phyloP scores from a whole-genome alignment of 2,329 filamentous ascomycete genomes.

The Aspergillus udagawae region DNA sequence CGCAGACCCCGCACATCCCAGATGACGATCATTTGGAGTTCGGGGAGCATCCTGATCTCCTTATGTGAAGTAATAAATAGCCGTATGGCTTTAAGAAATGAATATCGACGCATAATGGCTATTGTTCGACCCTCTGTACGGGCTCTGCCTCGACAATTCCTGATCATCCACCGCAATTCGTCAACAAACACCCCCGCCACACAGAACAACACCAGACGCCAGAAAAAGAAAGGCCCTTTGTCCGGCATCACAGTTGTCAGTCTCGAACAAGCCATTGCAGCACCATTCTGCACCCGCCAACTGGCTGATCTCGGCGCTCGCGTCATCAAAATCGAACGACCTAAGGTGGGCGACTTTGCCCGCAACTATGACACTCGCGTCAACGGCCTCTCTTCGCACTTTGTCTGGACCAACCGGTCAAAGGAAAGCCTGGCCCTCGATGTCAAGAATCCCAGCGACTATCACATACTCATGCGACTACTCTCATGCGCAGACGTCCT shows the following conservation, averaged over 20 bases:
- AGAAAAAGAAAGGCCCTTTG: conserved; percentile 22
- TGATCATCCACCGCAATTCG: conserved; percentile 3
- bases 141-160: neutral
- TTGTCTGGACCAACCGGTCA: conserved; percentile 54
- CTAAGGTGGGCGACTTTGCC: conserved; percentile 51
- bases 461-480: conserved; percentile 42
- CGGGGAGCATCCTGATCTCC: neutral
- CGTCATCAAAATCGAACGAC: conserved; percentile 54
- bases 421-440: conserved; percentile 53
- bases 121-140: neutral
- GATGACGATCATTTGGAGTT: neutral
- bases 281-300: conserved; percentile 53
- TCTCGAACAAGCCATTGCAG: conserved; percentile 53
- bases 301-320: conserved; percentile 52
- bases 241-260: conserved; percentile 50
- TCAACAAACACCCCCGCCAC: neutral
- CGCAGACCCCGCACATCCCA: neutral
- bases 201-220: neutral
- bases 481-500: conserved; percentile 48
- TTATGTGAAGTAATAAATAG: neutral
- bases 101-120: neutral
- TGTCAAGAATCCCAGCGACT: conserved; percentile 44
- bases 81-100: neutral
- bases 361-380: conserved; percentile 50
- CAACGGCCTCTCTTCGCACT: conserved; percentile 50